Percentiles rank a stretch among this genome's conserved stretches.
Conservation (phyloP, 768 basidiomycete genomes). For the Collybia nuda region DNA sequence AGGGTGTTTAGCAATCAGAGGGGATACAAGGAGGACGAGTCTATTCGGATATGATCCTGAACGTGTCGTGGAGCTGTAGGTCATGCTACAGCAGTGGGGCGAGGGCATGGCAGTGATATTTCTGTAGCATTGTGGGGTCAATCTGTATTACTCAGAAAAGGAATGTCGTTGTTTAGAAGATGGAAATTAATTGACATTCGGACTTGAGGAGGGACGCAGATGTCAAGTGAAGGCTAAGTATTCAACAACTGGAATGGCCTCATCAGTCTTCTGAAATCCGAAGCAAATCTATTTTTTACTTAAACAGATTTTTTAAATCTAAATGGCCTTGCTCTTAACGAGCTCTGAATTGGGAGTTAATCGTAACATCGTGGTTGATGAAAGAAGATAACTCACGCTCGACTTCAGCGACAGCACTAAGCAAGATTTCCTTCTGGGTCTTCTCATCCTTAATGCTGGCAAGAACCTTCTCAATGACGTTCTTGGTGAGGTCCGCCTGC, state of each 20-base stretch:
- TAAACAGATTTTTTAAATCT: slow-evolving; percentile 26
- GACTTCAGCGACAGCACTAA: slow-evolving; percentile 80
- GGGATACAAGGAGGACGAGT: too few species aligned
- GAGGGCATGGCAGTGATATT: too few species aligned
- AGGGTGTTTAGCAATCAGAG: too few species aligned
- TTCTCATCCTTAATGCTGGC: slow-evolving; percentile 83
- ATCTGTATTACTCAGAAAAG: too few species aligned
- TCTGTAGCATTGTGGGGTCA: too few species aligned
- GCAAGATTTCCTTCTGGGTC: slow-evolving; percentile 82
- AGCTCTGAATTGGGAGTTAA: slow-evolving; percentile 52
- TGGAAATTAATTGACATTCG: too few species aligned
- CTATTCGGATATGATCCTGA: too few species aligned
- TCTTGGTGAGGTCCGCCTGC: slow-evolving; percentile 88
- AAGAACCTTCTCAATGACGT: slow-evolving; percentile 86
- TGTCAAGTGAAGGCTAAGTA: too few species aligned
- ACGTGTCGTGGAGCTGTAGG: too few species aligned
- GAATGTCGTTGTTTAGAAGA: too few species aligned
- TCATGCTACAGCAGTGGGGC: too few species aligned
- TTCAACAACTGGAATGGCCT: neutral
- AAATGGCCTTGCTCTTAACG: slow-evolving; percentile 92
- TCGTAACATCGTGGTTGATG: neutral
- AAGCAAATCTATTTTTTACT: neutral
- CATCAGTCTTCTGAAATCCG: neutral
- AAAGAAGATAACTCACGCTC: slow-evolving; percentile 69
- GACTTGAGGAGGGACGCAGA: too few species aligned